These are phyloP conservation scores for Epichloe typhina DNA, from an alignment of 2,329 filamentous ascomycete species.

Conservation along the genomic window DNA sequence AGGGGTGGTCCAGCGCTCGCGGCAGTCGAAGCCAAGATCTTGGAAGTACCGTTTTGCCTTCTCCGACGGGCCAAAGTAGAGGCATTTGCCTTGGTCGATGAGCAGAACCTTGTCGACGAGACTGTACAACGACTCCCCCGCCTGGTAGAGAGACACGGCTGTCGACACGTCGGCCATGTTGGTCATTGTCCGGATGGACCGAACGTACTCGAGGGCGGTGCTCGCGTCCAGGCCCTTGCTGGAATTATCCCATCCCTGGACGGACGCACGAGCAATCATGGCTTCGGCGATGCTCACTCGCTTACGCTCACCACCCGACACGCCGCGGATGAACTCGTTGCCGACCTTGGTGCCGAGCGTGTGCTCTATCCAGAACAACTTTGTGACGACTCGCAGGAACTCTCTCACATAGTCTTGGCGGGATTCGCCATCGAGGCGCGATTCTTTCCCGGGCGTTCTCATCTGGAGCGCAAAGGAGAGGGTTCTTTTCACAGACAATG, in stretches of 20 bases:
- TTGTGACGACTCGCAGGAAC: constrained; percentile 48
- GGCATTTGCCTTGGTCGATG: constrained; percentile 58
- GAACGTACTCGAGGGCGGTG: constrained; percentile 60
- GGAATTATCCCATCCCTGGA: constrained; percentile 64
- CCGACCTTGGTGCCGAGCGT: constrained; percentile 57
- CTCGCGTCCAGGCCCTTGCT: constrained; percentile 60
- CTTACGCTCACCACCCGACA: constrained; percentile 55
- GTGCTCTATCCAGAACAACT: constrained; percentile 59
- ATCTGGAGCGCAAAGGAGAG: constrained; percentile 54
- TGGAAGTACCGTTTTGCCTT: constrained; percentile 57
- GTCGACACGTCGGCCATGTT: constrained; percentile 60
- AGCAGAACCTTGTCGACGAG: constrained; percentile 65
- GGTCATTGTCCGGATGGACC: constrained; percentile 49
- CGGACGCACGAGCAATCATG: constrained; percentile 43
- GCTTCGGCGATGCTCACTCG: constrained; percentile 63
- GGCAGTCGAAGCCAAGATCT: constrained; percentile 59
- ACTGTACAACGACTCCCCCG: constrained; percentile 50
- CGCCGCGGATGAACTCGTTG: constrained; percentile 50
- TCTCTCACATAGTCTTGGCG: constrained; percentile 40
- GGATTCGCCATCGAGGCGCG: constrained; percentile 44
- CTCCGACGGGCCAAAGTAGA: constrained; percentile 54
- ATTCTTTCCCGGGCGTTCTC: constrained; percentile 38
- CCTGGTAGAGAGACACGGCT: constrained; percentile 58
- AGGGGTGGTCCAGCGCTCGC: constrained; percentile 54
- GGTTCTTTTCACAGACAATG: constrained; percentile 53